These are phyloP conservation scores for Epichloe brachyelytri DNA, from an alignment of 2,329 filamentous ascomycete genomes.

Conservation along the genomic window DNA sequence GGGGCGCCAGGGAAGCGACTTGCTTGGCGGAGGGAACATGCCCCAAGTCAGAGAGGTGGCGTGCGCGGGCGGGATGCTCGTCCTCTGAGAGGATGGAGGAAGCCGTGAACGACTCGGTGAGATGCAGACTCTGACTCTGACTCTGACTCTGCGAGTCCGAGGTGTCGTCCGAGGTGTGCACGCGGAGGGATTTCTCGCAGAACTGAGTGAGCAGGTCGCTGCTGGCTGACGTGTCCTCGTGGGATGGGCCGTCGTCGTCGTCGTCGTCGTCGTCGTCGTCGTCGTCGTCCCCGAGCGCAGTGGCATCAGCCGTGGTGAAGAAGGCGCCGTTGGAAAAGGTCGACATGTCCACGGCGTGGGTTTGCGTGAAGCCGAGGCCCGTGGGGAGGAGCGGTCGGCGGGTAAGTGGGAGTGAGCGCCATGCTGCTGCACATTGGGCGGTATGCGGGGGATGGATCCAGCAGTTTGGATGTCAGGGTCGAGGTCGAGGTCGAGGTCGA, in stretches of 20 bases:
- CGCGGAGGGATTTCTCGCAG: slow-evolving; percentile 63
- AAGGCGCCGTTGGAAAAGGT: slow-evolving; percentile 27
- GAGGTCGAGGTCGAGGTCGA: neutral
- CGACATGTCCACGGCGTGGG: slow-evolving; percentile 20
- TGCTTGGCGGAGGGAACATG: slow-evolving; percentile 56
- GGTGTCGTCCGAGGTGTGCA: slow-evolving; percentile 53
- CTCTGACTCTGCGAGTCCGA: slow-evolving; percentile 28
- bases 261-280: neutral
- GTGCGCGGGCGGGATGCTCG: slow-evolving; percentile 13
- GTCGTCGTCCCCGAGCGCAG: slow-evolving; percentile 11
- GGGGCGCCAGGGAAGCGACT: slow-evolving; percentile 55
- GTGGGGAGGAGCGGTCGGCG: slow-evolving; percentile 34
- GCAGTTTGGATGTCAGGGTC: neutral
- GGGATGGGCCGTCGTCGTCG: neutral
- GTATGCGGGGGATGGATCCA: neutral
- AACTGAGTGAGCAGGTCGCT: slow-evolving; percentile 46
- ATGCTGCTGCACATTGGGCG: slow-evolving; percentile 25
- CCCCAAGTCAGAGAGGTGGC: slow-evolving; percentile 41
- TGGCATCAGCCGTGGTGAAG: slow-evolving; percentile 32
- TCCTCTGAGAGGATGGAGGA: slow-evolving; percentile 12
- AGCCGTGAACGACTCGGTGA: slow-evolving; percentile 10
- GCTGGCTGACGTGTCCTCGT: slow-evolving; percentile 7
- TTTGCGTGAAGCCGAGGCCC: slow-evolving; percentile 34
- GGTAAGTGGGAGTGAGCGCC: slow-evolving; percentile 41
- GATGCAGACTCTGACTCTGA: slow-evolving; percentile 18